Evolutionary conservation across 1,139 yeast species (phyloP), one percentile per base, ranked within the genome.

Genomic region (Sugiyamaella grinbergsii): DNA sequence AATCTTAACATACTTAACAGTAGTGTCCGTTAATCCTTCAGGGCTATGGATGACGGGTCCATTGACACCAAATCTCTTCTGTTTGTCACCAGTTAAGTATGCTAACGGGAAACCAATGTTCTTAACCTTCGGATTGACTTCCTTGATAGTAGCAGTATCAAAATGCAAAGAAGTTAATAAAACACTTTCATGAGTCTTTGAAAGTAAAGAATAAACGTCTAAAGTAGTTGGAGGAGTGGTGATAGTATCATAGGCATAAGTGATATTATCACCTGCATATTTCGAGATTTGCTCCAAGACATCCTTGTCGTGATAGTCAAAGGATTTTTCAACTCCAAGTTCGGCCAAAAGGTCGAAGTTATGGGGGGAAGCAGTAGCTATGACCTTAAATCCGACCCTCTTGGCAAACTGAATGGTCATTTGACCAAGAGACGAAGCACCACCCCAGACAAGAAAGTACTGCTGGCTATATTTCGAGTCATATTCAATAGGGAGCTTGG

Each of bases 221-320:
- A 24, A 11, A 16, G 50, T 46, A 20, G 55, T 50, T 11, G 50
- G 47, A 8, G 32, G 41, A 7, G 2, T 11, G 6, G 85, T 70
- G 43, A 83, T 76, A 31, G 84, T 74, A 64, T 85, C 93, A n/a
- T 76, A 71, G 4, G 75, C 87, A 58, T 78, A 81, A 23, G 66
- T 69, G 42, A 82, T 69, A 6, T 67, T 64, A 24, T 74, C 77
- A 2, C 69, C 65, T 8, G 74, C 74, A n/a, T 63, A 62, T 24
- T 65, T 57, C 55, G 69, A 73, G 55, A 84, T 78, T 59, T 80
- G 74, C 13, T 72, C 75, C 47, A 77, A 67, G 47, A 78, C 83
- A 58, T 80, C 77, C 0, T 66, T 54, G 55, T 80, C 84, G 47
- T 74, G 76, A 66, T 85, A 85, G 65, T 85, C 88, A 58, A 82